A percentile compares a stretch with the other conserved stretches of the same genome.
These are phyloP conservation scores for Fraxinus xanthoxyloides DNA, from an alignment of 305 asterid species.

Conservation along the genomic window DNA sequence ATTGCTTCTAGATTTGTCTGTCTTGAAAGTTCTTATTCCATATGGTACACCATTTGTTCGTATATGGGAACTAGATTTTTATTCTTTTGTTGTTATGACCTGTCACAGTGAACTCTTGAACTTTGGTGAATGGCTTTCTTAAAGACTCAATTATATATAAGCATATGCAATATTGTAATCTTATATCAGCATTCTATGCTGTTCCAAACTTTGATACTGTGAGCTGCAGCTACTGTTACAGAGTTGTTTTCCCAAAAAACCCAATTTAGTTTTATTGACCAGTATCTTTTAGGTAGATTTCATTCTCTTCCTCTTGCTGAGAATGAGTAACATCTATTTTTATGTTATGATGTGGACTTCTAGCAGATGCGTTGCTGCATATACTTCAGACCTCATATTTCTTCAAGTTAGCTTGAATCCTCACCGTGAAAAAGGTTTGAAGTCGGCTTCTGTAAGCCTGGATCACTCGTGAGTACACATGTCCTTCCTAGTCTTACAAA, in stretches of 20 bases:
- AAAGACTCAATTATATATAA: not conserved
- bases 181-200: not conserved
- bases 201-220: not conserved
- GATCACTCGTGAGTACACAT: constrained; percentile 77
- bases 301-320: not conserved
- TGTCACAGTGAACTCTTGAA: not conserved
- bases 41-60: not conserved
- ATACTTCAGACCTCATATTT: constrained; percentile 85
- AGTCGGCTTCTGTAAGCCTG: constrained; percentile 65
- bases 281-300: not conserved
- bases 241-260: not conserved
- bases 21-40: not conserved
- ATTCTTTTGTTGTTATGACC: not conserved
- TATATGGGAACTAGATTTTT: not conserved
- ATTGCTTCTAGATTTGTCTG: not conserved
- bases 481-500: constrained; percentile 2
- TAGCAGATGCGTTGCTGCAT: constrained; percentile 87
- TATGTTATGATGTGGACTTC: constrained; percentile 16
- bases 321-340: constrained; percentile 9
- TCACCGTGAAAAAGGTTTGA: constrained; percentile 72
- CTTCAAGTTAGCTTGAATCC: constrained; percentile 75
- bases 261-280: constrained; percentile 6
- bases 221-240: not conserved
- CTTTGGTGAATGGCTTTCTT: not conserved
- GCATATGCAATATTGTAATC: not conserved